A percentile compares a stretch with the other conserved stretches of the same genome.
Evolutionary conservation across 192 early-diverging fungal species (phyloP).

Genomic region (Backusella luteola): DNA sequence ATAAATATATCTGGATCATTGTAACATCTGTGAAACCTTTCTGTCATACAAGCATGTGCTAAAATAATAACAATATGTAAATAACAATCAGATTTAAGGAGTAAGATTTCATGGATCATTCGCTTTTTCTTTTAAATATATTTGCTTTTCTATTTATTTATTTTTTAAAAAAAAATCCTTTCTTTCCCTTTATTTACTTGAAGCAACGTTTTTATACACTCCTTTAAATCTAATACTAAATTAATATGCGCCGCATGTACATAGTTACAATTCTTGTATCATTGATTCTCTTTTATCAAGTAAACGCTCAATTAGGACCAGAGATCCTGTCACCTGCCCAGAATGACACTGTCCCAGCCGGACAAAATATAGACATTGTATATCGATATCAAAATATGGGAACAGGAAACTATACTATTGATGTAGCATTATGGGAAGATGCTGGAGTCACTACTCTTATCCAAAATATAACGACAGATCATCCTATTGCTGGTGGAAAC

Average conservation of each 20-base stretch:
- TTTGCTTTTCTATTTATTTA: not conserved
- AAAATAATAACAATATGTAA: not conserved
- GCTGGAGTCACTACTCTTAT: not conserved
- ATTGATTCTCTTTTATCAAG: not conserved
- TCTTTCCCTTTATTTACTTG: not conserved
- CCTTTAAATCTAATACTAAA: not conserved
- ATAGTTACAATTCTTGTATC: not conserved
- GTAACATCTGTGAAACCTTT: not conserved
- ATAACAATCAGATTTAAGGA: not conserved
- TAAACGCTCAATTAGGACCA: slow-evolving; percentile 26
- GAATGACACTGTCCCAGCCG: slow-evolving; percentile 26
- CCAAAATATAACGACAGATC: slow-evolving; percentile 12
- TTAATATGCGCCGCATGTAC: not conserved
- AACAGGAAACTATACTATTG: slow-evolving; percentile 25
- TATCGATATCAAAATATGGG: slow-evolving; percentile 39
- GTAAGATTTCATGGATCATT: not conserved
- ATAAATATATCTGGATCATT: not conserved
- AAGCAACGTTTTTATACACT: not conserved
- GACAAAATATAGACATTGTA: slow-evolving; percentile 19
- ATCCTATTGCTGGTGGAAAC: slow-evolving; percentile 14
- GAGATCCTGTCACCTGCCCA: slow-evolving; percentile 16
- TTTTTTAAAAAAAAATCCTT: not conserved
- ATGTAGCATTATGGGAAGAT: slow-evolving; percentile 30
- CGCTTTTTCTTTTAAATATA: not conserved
- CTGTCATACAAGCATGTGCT: not conserved